A percentile compares a stretch with the other conserved stretches of the same genome.
Conservation (phyloP, 371 early-diverging fungal genomes). For the Dichotomocladium elegans region DNA sequence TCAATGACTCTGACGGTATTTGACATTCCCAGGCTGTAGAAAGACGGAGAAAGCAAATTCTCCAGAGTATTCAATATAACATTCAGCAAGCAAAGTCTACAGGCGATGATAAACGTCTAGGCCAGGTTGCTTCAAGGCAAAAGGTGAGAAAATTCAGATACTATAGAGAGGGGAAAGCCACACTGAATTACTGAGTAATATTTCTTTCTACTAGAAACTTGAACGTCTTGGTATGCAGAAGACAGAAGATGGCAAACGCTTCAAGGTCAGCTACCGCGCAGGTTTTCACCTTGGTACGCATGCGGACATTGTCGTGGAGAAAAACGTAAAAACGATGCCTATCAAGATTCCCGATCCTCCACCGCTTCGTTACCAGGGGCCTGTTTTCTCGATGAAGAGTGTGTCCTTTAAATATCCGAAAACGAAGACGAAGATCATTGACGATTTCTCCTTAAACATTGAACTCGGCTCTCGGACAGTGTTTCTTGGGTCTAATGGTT, state of each 20-base stretch:
- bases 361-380: slow-evolving; percentile 57
- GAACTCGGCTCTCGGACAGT: slow-evolving; percentile 58
- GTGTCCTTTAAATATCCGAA: slow-evolving; percentile 56
- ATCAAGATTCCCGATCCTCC: slow-evolving; percentile 58
- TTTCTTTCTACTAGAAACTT: slow-evolving; percentile 42
- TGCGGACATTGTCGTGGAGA: slow-evolving; percentile 57
- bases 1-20: background rate
- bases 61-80: slow-evolving; percentile 61
- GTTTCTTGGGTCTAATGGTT: slow-evolving; percentile 77
- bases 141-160: slow-evolving; percentile 40
- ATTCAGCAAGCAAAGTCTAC: slow-evolving; percentile 63
- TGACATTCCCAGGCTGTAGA: slow-evolving; percentile 38
- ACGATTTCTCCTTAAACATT: slow-evolving; percentile 60
- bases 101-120: slow-evolving; percentile 78
- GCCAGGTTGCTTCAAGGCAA: slow-evolving; percentile 65
- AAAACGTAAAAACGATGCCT: slow-evolving; percentile 39
- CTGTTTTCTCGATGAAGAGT: slow-evolving; percentile 60
- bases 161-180: no score
- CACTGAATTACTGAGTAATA: no score
- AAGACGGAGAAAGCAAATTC: slow-evolving; percentile 55
- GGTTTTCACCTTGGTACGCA: slow-evolving; percentile 52
- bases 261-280: slow-evolving; percentile 61
- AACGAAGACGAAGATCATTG: slow-evolving; percentile 21
- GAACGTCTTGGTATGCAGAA: slow-evolving; percentile 64
- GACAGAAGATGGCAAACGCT: slow-evolving; percentile 60